These are phyloP conservation scores for Microbotryomycetes sp. DNA, from an alignment of 1,284 basidiomycete species.

Conservation along the genomic window DNA sequence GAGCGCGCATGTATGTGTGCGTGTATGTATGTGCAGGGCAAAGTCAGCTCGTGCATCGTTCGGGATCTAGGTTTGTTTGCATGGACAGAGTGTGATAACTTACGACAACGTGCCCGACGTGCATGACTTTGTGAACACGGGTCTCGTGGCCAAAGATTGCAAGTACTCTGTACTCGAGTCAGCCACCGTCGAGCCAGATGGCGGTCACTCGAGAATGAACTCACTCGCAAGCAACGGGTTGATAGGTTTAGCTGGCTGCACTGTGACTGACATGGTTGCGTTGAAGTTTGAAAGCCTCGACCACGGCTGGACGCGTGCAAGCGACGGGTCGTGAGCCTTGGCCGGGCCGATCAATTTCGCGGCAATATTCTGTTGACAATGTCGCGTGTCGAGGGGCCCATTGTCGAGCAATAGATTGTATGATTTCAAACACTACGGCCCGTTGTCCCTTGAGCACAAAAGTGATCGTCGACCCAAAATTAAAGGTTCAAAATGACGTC, in stretches of 20 bases:
- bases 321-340: neutral
- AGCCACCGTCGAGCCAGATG: neutral
- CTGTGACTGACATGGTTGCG: constrained; percentile 14
- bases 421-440: no score
- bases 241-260: constrained; percentile 18
- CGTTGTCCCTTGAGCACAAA: no score
- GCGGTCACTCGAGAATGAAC: neutral
- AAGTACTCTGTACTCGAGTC: constrained; percentile 21
- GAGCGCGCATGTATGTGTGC: constrained; percentile 13
- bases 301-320: neutral
- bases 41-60: no score
- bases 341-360: no score
- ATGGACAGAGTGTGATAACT: neutral
- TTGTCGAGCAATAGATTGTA: no score
- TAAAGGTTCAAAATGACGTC: no score
- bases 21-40: no score
- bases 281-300: no score
- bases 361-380: no score
- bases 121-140: constrained; percentile 35
- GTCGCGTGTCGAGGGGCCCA: no score
- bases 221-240: constrained; percentile 29
- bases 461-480: no score
- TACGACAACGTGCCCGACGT: constrained; percentile 26
- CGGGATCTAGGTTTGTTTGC: no score
- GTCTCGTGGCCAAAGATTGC: constrained; percentile 26